These are phyloP conservation scores for Ophiocordyceps polyrhachis-furcata DNA, from an alignment of 2,329 filamentous ascomycete genomes.

Conservation along the genomic window DNA sequence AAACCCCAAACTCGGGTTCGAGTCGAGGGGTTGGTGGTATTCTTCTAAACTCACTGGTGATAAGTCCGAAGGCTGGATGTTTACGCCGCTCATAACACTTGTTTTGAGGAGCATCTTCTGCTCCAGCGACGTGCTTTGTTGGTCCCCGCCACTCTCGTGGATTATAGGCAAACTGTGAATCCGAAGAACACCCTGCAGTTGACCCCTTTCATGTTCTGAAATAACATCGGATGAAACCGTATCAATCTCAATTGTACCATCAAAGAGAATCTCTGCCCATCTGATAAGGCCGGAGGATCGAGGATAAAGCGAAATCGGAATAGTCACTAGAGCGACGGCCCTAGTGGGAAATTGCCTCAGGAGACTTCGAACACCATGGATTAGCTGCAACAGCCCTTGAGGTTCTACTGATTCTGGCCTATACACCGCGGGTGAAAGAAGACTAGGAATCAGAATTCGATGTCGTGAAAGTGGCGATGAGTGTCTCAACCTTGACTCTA, in stretches of 20 bases:
- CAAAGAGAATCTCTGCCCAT: slow-evolving; percentile 71
- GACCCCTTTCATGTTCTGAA: slow-evolving; percentile 39
- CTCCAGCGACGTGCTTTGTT: slow-evolving; percentile 39
- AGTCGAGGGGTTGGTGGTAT: not conserved
- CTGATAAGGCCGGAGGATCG: slow-evolving; percentile 56
- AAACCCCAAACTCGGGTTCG: not conserved
- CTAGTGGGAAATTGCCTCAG: slow-evolving; percentile 47
- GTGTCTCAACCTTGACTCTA: slow-evolving; percentile 35
- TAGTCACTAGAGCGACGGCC: slow-evolving; percentile 53
- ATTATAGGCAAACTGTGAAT: slow-evolving; percentile 69
- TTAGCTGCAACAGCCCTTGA: slow-evolving; percentile 55
- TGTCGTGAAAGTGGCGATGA: slow-evolving; percentile 48
- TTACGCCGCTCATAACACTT: not conserved
- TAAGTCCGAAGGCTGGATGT: not conserved
- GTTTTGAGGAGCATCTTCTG: not conserved
- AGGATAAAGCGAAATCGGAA: slow-evolving; percentile 67
- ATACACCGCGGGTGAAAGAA: slow-evolving; percentile 78
- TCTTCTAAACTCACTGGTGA: not conserved
- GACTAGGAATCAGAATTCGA: slow-evolving; percentile 63
- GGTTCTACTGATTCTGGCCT: slow-evolving; percentile 51
- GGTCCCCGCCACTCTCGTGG: slow-evolving; percentile 73
- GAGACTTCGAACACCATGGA: slow-evolving; percentile 60
- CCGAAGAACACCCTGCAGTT: slow-evolving; percentile 69
- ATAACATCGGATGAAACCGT: slow-evolving; percentile 34
- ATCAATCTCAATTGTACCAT: slow-evolving; percentile 71